Conservation (phyloP, 2,329 filamentous ascomycete genomes). For the Colletotrichum gloeosporioides region DNA sequence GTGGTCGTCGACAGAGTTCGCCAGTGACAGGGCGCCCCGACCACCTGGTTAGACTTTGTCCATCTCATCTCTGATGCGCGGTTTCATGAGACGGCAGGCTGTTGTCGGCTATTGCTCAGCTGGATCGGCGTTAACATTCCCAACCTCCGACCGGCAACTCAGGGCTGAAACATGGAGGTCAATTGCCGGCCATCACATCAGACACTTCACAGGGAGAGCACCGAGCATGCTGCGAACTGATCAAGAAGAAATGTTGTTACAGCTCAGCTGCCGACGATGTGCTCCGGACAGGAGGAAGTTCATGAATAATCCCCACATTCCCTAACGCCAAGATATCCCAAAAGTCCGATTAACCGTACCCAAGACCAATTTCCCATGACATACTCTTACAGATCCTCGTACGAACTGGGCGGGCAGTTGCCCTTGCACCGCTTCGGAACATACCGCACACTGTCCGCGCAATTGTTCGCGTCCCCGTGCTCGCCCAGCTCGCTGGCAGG, state of each 20-base stretch:
- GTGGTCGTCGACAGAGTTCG: neutral
- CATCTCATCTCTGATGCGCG: neutral
- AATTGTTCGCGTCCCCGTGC: slow-evolving; percentile 44
- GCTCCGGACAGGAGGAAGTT: neutral
- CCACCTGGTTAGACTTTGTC: neutral
- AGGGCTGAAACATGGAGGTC: neutral
- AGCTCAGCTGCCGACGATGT: neutral
- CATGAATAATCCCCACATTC: neutral
- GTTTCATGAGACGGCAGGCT: neutral
- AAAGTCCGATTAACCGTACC: neutral
- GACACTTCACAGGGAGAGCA: neutral
- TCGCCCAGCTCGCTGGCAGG: slow-evolving; percentile 42
- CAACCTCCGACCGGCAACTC: neutral
- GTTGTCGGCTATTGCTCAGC: neutral
- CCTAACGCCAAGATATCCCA: neutral
- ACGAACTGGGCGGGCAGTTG: neutral
- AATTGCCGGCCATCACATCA: neutral
- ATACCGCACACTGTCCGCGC: slow-evolving; percentile 42
- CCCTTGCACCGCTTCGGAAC: slow-evolving; percentile 39
- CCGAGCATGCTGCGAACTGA: neutral
- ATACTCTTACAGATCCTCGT: slow-evolving; percentile 11
- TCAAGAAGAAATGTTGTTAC: neutral
- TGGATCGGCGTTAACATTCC: neutral
- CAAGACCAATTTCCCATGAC: neutral
- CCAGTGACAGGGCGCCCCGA: neutral